phyloP scores from a whole-genome alignment of 1,284 basidiomycete species.

The Ganoderma boninense region DNA sequence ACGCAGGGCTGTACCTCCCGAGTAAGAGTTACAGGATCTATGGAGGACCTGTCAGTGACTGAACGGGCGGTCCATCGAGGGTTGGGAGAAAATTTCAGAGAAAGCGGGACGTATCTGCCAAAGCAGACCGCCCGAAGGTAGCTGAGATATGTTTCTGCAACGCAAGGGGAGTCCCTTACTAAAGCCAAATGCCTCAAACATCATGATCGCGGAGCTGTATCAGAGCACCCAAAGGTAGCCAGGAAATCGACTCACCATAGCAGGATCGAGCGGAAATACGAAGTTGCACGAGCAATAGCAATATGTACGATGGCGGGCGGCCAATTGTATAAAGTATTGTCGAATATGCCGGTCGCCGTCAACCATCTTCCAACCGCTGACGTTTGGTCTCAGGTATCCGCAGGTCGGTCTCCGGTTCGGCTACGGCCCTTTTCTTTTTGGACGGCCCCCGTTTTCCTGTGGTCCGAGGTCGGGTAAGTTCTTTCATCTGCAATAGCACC shows the following conservation, averaged over 20 bases:
- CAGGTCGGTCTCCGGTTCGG: not conserved
- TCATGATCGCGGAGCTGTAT: slow-evolving; percentile 52
- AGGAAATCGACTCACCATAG: slow-evolving; percentile 19
- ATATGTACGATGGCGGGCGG: not conserved
- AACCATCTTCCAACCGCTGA: slow-evolving; percentile 17
- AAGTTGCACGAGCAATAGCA: not conserved
- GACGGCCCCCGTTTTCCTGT: slow-evolving; percentile 30
- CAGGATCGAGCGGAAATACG: not conserved
- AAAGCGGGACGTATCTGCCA: slow-evolving; percentile 48
- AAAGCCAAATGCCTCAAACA: slow-evolving; percentile 96
- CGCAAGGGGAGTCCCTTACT: slow-evolving; percentile 62
- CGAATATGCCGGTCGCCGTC: not conserved
- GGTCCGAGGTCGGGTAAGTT: too few species aligned
- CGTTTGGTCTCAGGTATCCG: slow-evolving; percentile 2
- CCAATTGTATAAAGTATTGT: not conserved
- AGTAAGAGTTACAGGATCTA: not conserved
- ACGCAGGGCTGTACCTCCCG: not conserved
- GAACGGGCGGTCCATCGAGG: not conserved
- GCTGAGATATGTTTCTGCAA: slow-evolving; percentile 71
- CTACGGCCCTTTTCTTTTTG: slow-evolving; percentile 25
- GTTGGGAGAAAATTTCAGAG: slow-evolving; percentile 39
- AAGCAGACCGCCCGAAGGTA: slow-evolving; percentile 63
- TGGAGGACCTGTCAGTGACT: not conserved
- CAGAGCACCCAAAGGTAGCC: not conserved
- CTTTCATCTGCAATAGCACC: not conserved